Evolutionary conservation across 345 rosid species (phyloP), one percentile per base, ranked within the genome.

Genomic region (Gossypium herbaceum): DNA sequence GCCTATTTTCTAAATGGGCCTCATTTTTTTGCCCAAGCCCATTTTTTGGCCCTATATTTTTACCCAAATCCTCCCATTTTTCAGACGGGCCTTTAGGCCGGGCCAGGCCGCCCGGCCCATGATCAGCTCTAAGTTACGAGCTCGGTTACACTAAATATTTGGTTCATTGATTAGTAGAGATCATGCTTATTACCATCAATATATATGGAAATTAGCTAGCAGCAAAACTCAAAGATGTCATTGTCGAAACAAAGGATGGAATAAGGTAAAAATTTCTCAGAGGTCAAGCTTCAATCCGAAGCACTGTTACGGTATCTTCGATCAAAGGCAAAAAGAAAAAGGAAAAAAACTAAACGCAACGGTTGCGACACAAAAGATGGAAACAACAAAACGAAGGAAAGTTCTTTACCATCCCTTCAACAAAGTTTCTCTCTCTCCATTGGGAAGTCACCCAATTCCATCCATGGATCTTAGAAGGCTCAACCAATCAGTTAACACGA

Each of bases 351-450:
- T 1, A 72, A 63, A 83, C 69, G 64, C 65, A 12, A 72, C 75
- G 34, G 81, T 71, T 76, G 86, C 77, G 63, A 84, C 61, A 24
- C 77, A 78, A 79, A 76, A 71, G 83, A 76, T 79, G 81, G 85
- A 80, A 81, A 74, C 48, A 68, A 82, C 63, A 64, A 80, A 79
- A 80, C 72, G 72, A 79, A 76, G 69, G 78, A 71, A 81, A 81
- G 85, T 83, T 74, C 50, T 59, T 78, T 81, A 83, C 39, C 70
- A 83, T 74, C 83, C 79, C 80, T 73, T 82, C 80, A 80, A 78
- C 74, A 68, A 82, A 75, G 78, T 80, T 74, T 66, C 78, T 75
- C 77, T 75, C 77, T 75, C 72, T 59, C 68, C 71, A 52, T 68
- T 48, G 19, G 78, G 45, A 78, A 72, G 63, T 74, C 78, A 68